Evolutionary conservation across 495 filamentous ascomycete genomes (phyloP).

Genomic region (Pseudomonodictys pantanalensis): DNA sequence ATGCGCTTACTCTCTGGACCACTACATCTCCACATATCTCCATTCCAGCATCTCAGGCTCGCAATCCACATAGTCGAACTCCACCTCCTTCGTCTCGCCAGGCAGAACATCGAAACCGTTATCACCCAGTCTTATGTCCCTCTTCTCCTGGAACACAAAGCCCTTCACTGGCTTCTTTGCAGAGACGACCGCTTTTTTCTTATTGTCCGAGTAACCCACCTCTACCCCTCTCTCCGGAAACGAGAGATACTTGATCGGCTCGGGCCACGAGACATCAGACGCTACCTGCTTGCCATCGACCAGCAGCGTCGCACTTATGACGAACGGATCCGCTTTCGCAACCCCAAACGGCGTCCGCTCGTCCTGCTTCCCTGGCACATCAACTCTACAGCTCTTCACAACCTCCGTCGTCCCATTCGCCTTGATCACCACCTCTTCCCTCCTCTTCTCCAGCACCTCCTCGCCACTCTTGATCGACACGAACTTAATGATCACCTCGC

Average conservation of each 20-base stretch:
- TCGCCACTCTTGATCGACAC: slow-evolving; percentile 7
- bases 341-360: slow-evolving; percentile 1
- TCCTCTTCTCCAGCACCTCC: background rate
- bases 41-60: background rate
- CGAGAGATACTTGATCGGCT: slow-evolving; percentile 25
- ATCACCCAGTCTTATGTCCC: slow-evolving; percentile 20
- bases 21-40: slow-evolving; percentile 14
- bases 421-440: background rate
- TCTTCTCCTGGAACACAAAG: slow-evolving; percentile 22
- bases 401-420: slow-evolving; percentile 26
- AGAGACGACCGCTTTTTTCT: background rate
- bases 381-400: background rate
- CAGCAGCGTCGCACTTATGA: slow-evolving; percentile 10
- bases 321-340: slow-evolving; percentile 11
- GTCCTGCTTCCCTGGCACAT: background rate
- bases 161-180: slow-evolving; percentile 25
- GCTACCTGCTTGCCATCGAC: slow-evolving; percentile 16
- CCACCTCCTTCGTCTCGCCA: slow-evolving; percentile 2
- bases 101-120: slow-evolving; percentile 30
- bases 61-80: background rate
- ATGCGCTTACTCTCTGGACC: background rate
- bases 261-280: slow-evolving; percentile 24
- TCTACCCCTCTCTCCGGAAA: slow-evolving; percentile 15
- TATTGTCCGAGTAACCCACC: slow-evolving; percentile 4
- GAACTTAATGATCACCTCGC: slow-evolving; percentile 2